phyloP scores from a whole-genome alignment of 129 eudicot genomes.

The Artemisia tridentata region DNA sequence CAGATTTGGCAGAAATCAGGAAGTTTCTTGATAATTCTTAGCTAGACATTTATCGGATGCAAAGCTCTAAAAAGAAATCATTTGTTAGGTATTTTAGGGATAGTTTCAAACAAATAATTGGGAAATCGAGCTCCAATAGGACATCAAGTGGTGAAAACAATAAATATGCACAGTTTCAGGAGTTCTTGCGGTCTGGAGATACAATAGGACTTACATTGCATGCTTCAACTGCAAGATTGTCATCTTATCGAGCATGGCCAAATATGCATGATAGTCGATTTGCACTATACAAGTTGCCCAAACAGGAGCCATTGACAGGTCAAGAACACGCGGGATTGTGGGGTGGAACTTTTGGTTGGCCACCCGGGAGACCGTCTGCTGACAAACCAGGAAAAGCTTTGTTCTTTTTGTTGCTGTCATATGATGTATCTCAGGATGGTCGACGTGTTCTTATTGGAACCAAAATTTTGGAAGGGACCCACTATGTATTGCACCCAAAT shows the following conservation, averaged over 20 bases:
- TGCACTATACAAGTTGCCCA: constrained; percentile 82
- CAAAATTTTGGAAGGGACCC: constrained; percentile 91
- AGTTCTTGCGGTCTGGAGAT: constrained; percentile 69
- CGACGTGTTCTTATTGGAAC: constrained; percentile 65
- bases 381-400: constrained; percentile 95
- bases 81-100: constrained; percentile 57
- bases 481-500: constrained; percentile 91
- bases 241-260: constrained; percentile 88
- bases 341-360: constrained; percentile 98
- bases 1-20: constrained; percentile 60
- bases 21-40: constrained; percentile 47
- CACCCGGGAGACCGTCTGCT: constrained; percentile 80
- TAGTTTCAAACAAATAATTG: constrained; percentile 64
- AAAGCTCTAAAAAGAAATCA: constrained; percentile 59
- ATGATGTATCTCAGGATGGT: constrained; percentile 60
- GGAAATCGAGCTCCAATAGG: constrained; percentile 55
- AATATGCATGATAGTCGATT: constrained; percentile 77
- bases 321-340: constrained; percentile 77
- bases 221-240: constrained; percentile 66
- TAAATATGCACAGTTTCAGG: constrained; percentile 73
- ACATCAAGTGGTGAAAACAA: constrained; percentile 43
- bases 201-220: constrained; percentile 58
- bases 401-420: constrained; percentile 73
- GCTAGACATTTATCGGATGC: constrained; percentile 32
- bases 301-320: constrained; percentile 31